Base-by-base conservation (phyloP, 164 flowering plant species). In the Brasenia schreberi region DNA sequence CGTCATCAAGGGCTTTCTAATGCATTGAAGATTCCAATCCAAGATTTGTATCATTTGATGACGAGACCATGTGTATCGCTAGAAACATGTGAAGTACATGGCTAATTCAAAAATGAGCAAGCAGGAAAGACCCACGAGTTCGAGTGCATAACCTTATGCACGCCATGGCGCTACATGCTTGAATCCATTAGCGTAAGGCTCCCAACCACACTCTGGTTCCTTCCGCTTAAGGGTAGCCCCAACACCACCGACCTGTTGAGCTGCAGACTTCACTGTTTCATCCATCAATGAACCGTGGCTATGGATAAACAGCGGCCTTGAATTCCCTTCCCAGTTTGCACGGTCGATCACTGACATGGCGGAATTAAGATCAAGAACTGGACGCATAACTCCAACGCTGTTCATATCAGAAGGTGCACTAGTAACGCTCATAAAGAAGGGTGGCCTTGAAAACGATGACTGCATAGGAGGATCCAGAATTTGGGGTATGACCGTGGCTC, bases 181-280 rank as follows among this genome's bases (percentile, higher is more conserved):
- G 79, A 73, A 72, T 63, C 67, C 71, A 19, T 69, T 65, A 7
- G 81, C 74, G 73, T 67, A 83, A 4, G 71, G 33, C 33, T 86
- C 95, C 88, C 87, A 85, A 7, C 63, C 63, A 59, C 80, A 65
- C 11, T 91, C 97, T 2, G 93, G 88, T 73, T 90, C 97, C 78
- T 83, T 87, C 64, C 97, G 77, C 69, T 87, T 93, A 19, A 68
- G 67, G 80, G 69, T 78, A 78, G 63, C 65, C 23, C 80, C 82
- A 6, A 87, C 79, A 70, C 88, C 74, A 3, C 77, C 67, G 6
- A 83, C 74, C 63, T 77, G 87, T 19, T 70, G 42, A 4, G 12
- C 56, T 49, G 59, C 60, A 9, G 64, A 18, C 74, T 83, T 73
- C 67, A 73, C 43, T 59, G 76, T 87, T 68, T 82, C 96, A 18